Conservation (phyloP, 2,329 filamentous ascomycete genomes). For the Microdochium bolleyi region DNA sequence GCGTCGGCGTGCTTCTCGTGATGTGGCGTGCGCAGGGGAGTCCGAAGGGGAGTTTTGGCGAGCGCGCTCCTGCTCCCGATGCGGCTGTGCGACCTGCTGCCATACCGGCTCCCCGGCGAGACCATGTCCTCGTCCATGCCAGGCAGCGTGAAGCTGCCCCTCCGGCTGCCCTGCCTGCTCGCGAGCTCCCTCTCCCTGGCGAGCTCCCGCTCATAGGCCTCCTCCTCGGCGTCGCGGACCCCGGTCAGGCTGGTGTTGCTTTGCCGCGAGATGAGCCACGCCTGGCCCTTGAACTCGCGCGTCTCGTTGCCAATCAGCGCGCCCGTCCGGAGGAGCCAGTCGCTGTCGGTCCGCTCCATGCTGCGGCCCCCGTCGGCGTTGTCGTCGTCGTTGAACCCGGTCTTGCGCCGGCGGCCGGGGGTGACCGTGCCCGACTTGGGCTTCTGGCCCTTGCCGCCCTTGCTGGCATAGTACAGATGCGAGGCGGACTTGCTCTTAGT, state of each 20-base stretch:
- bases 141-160: constrained; percentile 31
- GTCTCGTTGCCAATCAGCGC: constrained; percentile 54
- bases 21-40: background rate
- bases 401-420: constrained; percentile 3
- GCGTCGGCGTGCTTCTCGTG: constrained; percentile 27
- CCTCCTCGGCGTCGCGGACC: constrained; percentile 42
- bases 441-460: constrained; percentile 7
- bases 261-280: constrained; percentile 58
- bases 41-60: constrained; percentile 20
- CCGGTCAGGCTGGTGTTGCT: constrained; percentile 55
- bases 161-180: constrained; percentile 39
- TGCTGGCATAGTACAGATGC: constrained; percentile 29
- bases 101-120: constrained; percentile 33
- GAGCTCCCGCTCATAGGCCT: constrained; percentile 42
- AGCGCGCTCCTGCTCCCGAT: constrained; percentile 32
- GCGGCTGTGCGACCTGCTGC: constrained; percentile 38
- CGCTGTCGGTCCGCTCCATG: constrained; percentile 40
- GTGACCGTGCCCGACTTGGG: constrained; percentile 12
- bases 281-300: constrained; percentile 60
- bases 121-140: constrained; percentile 25
- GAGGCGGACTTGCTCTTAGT: constrained; percentile 58
- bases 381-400: constrained; percentile 14
- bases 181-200: constrained; percentile 39
- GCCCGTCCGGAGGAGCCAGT: constrained; percentile 59
- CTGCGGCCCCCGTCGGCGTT: constrained; percentile 17